Percentiles rank a stretch among this genome's conserved stretches.
Evolutionary conservation across 495 filamentous ascomycete species (phyloP).

Genomic region (Hypoxylon fuscum): DNA sequence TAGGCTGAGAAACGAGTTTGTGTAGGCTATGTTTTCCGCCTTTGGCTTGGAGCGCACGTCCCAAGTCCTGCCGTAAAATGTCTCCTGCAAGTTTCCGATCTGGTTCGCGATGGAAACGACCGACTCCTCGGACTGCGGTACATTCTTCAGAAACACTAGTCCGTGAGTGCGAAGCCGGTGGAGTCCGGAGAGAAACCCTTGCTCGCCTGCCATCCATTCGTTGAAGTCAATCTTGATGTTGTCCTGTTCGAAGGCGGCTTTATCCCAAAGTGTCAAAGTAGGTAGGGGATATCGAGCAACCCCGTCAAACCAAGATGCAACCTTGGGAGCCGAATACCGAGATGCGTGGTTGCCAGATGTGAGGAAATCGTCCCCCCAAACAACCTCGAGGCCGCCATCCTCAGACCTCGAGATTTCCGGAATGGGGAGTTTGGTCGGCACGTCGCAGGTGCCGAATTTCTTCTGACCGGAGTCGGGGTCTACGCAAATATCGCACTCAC

Average conservation of each 20-base stretch:
- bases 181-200: conserved; percentile 62
- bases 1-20: conserved; percentile 75
- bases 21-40: conserved; percentile 93
- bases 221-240: conserved; percentile 64
- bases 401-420: conserved; percentile 37
- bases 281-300: too few species aligned
- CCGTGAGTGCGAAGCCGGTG: conserved; percentile 65
- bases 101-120: conserved; percentile 72
- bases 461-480: conserved; percentile 85
- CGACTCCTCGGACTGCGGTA: conserved; percentile 69
- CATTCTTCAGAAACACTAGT: conserved; percentile 74
- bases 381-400: conserved; percentile 60
- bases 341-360: conserved; percentile 16
- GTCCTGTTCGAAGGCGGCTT: conserved; percentile 27
- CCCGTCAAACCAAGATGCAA: too few species aligned
- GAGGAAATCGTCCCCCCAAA: conserved; percentile 59
- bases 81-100: conserved; percentile 78
- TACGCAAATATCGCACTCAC: conserved; percentile 74
- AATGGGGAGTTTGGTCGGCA: conserved; percentile 64
- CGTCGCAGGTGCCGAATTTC: conserved; percentile 76
- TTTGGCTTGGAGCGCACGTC: conserved; percentile 80
- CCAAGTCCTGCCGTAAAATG: conserved; percentile 91
- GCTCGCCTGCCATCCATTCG: conserved; percentile 70
- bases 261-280: conserved; percentile 49
- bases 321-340: conserved; percentile 21